A percentile compares a stretch with the other conserved stretches of the same genome.
Evolutionary conservation across 108 stramenopile genomes (phyloP).

Genomic region (Poteriospumella lacustris): DNA sequence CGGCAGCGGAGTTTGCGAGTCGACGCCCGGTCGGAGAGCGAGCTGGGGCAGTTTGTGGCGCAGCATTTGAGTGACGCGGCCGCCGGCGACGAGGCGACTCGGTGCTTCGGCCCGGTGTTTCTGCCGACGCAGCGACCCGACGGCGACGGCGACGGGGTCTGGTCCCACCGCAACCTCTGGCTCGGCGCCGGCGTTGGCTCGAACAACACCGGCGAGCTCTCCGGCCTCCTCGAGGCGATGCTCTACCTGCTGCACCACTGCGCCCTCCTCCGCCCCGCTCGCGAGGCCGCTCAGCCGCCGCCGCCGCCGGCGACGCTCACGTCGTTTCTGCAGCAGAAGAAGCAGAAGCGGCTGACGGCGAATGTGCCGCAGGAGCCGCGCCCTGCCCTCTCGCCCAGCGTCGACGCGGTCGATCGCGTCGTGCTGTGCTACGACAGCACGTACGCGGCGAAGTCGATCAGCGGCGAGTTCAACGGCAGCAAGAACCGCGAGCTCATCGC

Average conservation of each 20-base stretch:
- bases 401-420: no score
- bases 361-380: no score
- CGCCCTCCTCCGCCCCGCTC: no score
- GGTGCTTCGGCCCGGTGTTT: not conserved
- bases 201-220: conserved; percentile 19
- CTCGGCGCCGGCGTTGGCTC: not conserved
- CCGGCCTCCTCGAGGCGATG: not conserved
- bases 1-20: no score
- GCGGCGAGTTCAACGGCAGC: not conserved
- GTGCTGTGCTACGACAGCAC: not conserved
- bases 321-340: no score
- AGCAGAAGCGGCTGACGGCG: no score
- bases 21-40: not conserved
- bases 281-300: not conserved
- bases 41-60: not conserved
- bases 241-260: not conserved
- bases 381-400: no score
- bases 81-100: not conserved
- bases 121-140: no score
- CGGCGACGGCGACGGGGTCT: no score
- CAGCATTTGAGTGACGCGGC: not conserved
- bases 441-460: not conserved
- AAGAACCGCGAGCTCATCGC: conserved; percentile 9
- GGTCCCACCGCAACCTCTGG: no score
- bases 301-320: no score